Percentiles rank a stretch among this genome's conserved stretches.
Conservation (phyloP, 2,329 filamentous ascomycete genomes). For the Trichoderma atroviride region DNA sequence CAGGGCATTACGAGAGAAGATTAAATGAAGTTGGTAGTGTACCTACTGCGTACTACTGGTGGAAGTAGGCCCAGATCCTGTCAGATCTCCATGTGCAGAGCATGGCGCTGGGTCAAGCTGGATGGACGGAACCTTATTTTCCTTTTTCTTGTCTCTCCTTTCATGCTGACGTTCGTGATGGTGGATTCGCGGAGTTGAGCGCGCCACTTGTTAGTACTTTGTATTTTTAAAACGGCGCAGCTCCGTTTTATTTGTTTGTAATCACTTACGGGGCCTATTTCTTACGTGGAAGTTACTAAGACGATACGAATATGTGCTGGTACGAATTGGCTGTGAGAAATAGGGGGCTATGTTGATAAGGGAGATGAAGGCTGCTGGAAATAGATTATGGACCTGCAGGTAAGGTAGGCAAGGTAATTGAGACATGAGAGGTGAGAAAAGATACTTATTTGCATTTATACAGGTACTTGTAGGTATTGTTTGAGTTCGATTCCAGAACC, state of each 20-base stretch:
- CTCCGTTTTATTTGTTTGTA: not conserved
- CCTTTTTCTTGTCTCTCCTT: not conserved
- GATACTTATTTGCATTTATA: not conserved
- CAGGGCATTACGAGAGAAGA: slow-evolving; percentile 6
- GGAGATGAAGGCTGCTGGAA: not conserved
- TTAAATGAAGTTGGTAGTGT: not conserved
- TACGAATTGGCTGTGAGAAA: not conserved
- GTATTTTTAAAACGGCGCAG: not conserved
- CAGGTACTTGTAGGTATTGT: not conserved
- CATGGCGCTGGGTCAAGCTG: not conserved
- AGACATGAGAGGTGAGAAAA: not conserved
- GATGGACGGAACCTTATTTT: slow-evolving; percentile 3
- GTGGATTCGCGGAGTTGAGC: slow-evolving; percentile 7
- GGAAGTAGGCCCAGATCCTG: not conserved
- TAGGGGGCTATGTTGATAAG: not conserved
- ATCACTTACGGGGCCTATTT: not conserved
- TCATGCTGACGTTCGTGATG: slow-evolving; percentile 18
- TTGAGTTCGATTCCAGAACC: slow-evolving; percentile 11
- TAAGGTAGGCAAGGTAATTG: not conserved
- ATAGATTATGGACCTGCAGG: not conserved
- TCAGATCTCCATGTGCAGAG: not conserved
- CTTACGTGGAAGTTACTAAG: not conserved
- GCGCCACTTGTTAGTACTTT: not conserved
- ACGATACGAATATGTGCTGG: not conserved
- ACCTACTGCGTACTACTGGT: not conserved